phyloP scores from a whole-genome alignment of 106 monocot genomes.

The Apostasia ramifera region DNA sequence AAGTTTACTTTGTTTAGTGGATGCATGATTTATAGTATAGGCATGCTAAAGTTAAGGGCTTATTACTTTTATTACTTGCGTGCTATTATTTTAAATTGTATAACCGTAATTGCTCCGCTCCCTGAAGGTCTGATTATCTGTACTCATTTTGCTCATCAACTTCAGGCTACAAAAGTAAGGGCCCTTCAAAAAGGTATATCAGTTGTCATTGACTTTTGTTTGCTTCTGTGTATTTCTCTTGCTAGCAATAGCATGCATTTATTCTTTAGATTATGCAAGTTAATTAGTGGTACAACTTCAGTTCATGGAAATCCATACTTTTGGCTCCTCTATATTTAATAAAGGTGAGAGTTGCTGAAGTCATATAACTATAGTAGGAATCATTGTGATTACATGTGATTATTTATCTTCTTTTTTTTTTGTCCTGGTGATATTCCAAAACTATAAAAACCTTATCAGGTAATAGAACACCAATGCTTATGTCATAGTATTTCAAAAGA shows the following conservation, averaged over 20 bases:
- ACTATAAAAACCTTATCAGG: too few relatives aligned
- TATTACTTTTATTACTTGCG: not conserved
- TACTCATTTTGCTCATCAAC: constrained; percentile 8
- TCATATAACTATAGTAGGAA: too few relatives aligned
- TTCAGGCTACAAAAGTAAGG: constrained; percentile 3
- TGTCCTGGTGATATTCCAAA: too few relatives aligned
- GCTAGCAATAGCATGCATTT: not conserved
- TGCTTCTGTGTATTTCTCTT: not conserved
- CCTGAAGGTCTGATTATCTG: constrained; percentile 16
- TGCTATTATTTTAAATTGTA: constrained; percentile 1
- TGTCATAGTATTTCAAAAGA: too few relatives aligned
- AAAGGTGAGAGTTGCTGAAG: too few relatives aligned
- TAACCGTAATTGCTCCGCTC: not conserved
- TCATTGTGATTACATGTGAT: too few relatives aligned
- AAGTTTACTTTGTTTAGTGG: constrained; percentile 1
- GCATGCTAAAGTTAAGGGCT: not conserved
- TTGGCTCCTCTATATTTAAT: too few relatives aligned
- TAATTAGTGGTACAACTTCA: not conserved
- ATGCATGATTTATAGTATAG: not conserved
- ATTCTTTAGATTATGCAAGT: not conserved
- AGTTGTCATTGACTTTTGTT: not conserved
- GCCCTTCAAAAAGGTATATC: constrained; percentile 11
- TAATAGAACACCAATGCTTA: too few relatives aligned
- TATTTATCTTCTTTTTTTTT: too few relatives aligned
- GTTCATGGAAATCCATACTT: not conserved